phyloP scores from a whole-genome alignment of 2,329 filamentous ascomycete species.

The Epichloe scottii region DNA sequence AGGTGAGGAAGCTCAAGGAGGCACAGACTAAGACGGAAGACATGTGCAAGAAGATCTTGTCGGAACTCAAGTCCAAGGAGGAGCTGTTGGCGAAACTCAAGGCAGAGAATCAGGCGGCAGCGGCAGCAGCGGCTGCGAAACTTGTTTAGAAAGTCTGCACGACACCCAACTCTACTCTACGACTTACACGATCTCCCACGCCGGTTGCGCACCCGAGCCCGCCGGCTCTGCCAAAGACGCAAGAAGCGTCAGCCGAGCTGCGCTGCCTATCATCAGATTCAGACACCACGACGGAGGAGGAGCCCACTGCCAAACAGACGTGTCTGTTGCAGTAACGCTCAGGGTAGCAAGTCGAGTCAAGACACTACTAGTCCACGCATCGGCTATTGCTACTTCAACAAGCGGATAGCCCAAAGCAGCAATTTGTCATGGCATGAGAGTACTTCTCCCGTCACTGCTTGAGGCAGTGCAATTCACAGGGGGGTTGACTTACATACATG shows the following conservation, averaged over 20 bases:
- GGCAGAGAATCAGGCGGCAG: slow-evolving; percentile 43
- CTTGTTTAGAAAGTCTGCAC: slow-evolving; percentile 14
- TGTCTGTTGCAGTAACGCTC: no score
- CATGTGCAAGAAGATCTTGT: slow-evolving; percentile 45
- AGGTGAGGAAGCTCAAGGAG: slow-evolving; percentile 48
- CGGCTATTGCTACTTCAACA: no score
- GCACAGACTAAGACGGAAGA: slow-evolving; percentile 52
- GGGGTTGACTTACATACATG: no score
- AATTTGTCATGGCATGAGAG: no score
- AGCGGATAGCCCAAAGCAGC: no score
- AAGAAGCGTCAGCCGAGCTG: not conserved
- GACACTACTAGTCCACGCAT: no score
- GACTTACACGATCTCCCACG: not conserved
- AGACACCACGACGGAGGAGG: no score
- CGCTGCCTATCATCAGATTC: not conserved
- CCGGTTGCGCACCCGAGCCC: not conserved
- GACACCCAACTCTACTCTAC: not conserved
- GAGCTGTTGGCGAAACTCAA: slow-evolving; percentile 47
- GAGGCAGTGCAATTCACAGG: no score
- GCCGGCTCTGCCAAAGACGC: not conserved
- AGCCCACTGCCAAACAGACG: no score
- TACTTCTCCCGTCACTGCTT: no score
- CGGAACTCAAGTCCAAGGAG: slow-evolving; percentile 53
- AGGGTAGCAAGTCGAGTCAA: no score
- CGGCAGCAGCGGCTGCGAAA: slow-evolving; percentile 18